These are phyloP conservation scores for Beauveria sp. DNA, from an alignment of 2,329 filamentous ascomycete genomes.

Conservation along the genomic window DNA sequence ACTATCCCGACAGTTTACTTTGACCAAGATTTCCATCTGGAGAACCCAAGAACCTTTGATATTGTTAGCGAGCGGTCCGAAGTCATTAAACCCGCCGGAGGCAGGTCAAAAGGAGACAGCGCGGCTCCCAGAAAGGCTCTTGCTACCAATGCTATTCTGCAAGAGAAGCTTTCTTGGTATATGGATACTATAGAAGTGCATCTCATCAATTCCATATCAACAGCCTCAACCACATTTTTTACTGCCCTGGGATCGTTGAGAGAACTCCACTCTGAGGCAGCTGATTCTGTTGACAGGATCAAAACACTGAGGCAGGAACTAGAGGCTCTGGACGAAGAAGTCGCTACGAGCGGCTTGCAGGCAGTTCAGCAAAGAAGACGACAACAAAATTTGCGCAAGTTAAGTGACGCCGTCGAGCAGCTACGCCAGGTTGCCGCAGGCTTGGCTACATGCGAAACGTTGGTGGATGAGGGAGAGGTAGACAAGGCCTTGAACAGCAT, in stretches of 20 bases:
- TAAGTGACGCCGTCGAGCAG: constrained; percentile 78
- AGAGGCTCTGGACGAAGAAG: constrained; percentile 72
- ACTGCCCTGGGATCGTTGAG: constrained; percentile 84
- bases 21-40: constrained; percentile 87
- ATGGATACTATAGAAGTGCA: constrained; percentile 99
- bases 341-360: constrained; percentile 76
- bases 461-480: constrained; percentile 77
- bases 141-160: constrained; percentile 91
- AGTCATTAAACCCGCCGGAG: constrained; percentile 63
- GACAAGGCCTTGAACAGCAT: constrained; percentile 73
- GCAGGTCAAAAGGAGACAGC: constrained; percentile 44
- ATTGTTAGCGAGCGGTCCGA: constrained; percentile 94
- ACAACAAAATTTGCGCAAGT: constrained; percentile 74
- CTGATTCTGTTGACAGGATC: constrained; percentile 83
- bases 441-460: constrained; percentile 66
- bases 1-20: constrained; percentile 93
- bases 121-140: constrained; percentile 67
- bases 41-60: constrained; percentile 94
- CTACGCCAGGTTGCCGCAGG: constrained; percentile 70
- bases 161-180: constrained; percentile 98
- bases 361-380: constrained; percentile 76
- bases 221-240: constrained; percentile 93
- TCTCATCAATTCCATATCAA: constrained; percentile 91
- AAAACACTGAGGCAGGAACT: constrained; percentile 74
- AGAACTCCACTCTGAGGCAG: constrained; percentile 85